Conservation (phyloP, 2,329 filamentous ascomycete species). For the Ceratocystis smalleyi region DNA sequence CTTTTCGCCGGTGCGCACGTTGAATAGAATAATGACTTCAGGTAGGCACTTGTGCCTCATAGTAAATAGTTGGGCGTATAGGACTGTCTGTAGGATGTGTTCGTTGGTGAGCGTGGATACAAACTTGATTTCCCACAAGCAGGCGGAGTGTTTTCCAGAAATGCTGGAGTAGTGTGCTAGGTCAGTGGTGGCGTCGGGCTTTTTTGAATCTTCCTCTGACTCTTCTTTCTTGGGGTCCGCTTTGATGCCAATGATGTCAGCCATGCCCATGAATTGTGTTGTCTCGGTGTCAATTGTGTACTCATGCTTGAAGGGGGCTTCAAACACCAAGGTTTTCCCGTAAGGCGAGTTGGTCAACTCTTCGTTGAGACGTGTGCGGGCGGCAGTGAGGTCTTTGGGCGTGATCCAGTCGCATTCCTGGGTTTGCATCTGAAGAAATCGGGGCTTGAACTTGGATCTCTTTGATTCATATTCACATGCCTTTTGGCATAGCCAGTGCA, state of each 20-base stretch:
- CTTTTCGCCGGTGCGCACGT: conserved; percentile 22
- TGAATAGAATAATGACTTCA: conserved; percentile 20
- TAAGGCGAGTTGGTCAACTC: conserved; percentile 14
- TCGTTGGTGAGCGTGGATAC: conserved; percentile 20
- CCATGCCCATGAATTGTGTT: neutral
- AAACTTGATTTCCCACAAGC: conserved; percentile 24
- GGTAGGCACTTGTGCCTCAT: conserved; percentile 15
- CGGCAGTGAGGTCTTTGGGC: conserved; percentile 17
- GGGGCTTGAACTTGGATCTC: conserved; percentile 20
- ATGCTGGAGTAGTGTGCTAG: neutral
- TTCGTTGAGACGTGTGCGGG: conserved; percentile 18
- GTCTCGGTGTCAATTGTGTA: neutral
- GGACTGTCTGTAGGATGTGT: conserved; percentile 21
- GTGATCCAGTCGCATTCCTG: conserved; percentile 22
- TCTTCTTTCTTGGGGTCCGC: neutral
- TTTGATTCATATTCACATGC: conserved; percentile 21
- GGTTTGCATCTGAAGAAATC: conserved; percentile 21
- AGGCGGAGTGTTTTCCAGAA: neutral
- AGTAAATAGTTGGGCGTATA: conserved; percentile 21
- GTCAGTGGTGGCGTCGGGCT: neutral
- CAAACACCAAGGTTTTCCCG: neutral
- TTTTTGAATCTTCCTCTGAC: neutral
- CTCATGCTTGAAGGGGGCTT: neutral
- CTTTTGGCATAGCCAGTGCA: conserved; percentile 20
- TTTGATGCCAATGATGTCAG: conserved; percentile 13